phyloP scores from a whole-genome alignment of 2,329 filamentous ascomycete species.

The Aspergillus eucalypticola region DNA sequence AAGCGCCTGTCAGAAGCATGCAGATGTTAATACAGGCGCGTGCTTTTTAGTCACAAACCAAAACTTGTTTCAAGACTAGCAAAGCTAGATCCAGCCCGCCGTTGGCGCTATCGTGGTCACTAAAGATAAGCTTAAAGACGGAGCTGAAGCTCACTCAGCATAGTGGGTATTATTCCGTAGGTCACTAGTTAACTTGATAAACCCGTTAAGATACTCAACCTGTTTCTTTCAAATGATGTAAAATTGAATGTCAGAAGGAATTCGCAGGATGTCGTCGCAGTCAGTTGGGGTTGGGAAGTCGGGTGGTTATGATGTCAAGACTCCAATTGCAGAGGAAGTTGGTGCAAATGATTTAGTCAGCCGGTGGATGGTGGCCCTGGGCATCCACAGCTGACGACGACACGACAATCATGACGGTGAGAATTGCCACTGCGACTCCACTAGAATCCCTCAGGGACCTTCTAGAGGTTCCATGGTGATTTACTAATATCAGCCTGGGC shows the following conservation, averaged over 20 bases:
- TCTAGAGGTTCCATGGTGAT: not conserved
- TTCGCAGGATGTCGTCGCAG: not conserved
- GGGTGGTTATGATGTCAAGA: conserved; percentile 7
- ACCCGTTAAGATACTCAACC: not conserved
- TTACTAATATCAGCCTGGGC: not conserved
- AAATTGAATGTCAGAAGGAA: not conserved
- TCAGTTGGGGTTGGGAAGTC: not conserved
- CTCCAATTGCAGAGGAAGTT: not conserved
- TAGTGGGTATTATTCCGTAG: not conserved
- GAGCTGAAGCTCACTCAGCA: not conserved
- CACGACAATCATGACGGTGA: conserved; percentile 1
- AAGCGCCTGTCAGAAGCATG: not conserved
- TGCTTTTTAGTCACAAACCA: not conserved
- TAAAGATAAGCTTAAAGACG: conserved; percentile 8
- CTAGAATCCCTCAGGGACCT: not conserved
- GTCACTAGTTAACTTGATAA: too few relatives aligned
- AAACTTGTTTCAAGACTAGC: conserved; percentile 3
- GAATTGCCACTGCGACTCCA: conserved; percentile 2
- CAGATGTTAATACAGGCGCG: not conserved
- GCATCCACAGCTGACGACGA: conserved; percentile 6
- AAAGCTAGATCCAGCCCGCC: not conserved
- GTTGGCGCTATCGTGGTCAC: conserved; percentile 1
- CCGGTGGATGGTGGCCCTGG: not conserved
- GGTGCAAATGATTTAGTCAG: conserved; percentile 4
- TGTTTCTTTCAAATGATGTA: not conserved